Evolutionary conservation across 2,329 filamentous ascomycete genomes (phyloP).

Genomic region (Coniochaeta pulveracea): DNA sequence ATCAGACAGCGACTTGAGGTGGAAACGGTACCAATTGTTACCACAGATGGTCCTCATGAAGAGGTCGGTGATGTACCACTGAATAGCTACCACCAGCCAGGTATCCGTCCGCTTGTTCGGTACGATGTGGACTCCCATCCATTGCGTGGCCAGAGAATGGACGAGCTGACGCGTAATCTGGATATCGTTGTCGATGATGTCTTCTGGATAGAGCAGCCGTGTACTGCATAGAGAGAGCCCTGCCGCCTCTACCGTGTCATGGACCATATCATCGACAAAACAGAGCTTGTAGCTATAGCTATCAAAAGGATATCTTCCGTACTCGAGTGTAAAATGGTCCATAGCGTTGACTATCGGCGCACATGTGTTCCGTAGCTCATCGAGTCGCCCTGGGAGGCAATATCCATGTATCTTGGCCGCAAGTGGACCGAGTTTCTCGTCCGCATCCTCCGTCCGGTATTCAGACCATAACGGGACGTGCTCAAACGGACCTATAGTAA

Average conservation of each 20-base stretch:
- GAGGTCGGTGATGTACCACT: slow-evolving; percentile 89
- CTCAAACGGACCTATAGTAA: slow-evolving; percentile 90
- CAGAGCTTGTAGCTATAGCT: slow-evolving; percentile 91
- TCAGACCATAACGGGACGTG: slow-evolving; percentile 77
- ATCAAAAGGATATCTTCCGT: slow-evolving; percentile 81
- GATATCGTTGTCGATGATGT: slow-evolving; percentile 76
- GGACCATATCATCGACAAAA: slow-evolving; percentile 81
- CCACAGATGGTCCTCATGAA: slow-evolving; percentile 87
- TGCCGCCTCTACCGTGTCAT: slow-evolving; percentile 65
- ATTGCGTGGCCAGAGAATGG: slow-evolving; percentile 79
- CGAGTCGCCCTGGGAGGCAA: slow-evolving; percentile 71
- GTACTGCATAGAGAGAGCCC: slow-evolving; percentile 83
- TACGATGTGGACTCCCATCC: slow-evolving; percentile 88
- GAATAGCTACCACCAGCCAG: slow-evolving; percentile 83
- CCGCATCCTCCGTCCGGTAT: slow-evolving; percentile 81
- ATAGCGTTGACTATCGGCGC: slow-evolving; percentile 74
- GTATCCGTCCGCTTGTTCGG: slow-evolving; percentile 69
- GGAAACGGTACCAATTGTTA: slow-evolving; percentile 88
- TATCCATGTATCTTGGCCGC: slow-evolving; percentile 85
- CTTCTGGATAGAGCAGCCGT: slow-evolving; percentile 71
- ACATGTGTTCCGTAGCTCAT: slow-evolving; percentile 80
- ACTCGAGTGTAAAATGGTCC: slow-evolving; percentile 83
- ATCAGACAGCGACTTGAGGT: slow-evolving; percentile 77
- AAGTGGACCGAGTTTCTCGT: slow-evolving; percentile 80
- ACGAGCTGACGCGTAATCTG: slow-evolving; percentile 71